Conservation (phyloP, 495 filamentous ascomycete genomes). For the Talaromyces borbonicus region DNA sequence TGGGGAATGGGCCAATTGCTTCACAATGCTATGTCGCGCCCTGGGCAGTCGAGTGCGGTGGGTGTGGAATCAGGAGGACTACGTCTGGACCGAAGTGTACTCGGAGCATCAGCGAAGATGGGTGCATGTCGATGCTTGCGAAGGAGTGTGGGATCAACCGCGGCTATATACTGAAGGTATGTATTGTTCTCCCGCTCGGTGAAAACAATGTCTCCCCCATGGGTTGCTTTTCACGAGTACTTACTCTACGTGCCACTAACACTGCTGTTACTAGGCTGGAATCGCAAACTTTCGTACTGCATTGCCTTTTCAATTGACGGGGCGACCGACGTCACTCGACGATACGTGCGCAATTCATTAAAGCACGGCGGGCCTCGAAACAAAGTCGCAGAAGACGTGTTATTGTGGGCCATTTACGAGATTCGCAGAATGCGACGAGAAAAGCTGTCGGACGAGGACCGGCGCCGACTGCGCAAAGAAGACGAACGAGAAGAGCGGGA, state of each 20-base stretch:
- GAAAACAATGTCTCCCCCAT: too few species aligned
- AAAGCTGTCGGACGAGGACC: constrained; percentile 69
- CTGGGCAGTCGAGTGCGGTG: constrained; percentile 85
- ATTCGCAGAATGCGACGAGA: constrained; percentile 72
- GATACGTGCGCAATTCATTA: constrained; percentile 79
- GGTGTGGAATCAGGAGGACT: constrained; percentile 98
- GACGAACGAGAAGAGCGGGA: constrained; percentile 81
- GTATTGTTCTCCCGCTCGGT: too few species aligned
- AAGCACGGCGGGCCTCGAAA: constrained; percentile 63
- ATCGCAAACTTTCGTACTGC: constrained; percentile 91
- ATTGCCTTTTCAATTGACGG: constrained; percentile 95
- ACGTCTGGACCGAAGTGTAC: constrained; percentile 96
- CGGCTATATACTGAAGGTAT: constrained; percentile 81
- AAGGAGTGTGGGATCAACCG: constrained; percentile 93
- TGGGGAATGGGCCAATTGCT: constrained; percentile 98
- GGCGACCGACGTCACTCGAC: constrained; percentile 87
- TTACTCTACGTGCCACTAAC: constrained; percentile 4
- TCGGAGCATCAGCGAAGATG: constrained; percentile 87
- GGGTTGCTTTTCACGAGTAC: too few species aligned
- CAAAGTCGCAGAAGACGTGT: constrained; percentile 74
- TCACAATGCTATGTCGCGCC: constrained; percentile 95
- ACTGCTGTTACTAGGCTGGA: constrained; percentile 51
- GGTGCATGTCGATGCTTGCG: constrained; percentile 95
- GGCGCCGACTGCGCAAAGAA: constrained; percentile 76
- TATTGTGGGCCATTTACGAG: constrained; percentile 81